Conservation (phyloP, 495 filamentous ascomycete species). For the Tuber brumale region DNA sequence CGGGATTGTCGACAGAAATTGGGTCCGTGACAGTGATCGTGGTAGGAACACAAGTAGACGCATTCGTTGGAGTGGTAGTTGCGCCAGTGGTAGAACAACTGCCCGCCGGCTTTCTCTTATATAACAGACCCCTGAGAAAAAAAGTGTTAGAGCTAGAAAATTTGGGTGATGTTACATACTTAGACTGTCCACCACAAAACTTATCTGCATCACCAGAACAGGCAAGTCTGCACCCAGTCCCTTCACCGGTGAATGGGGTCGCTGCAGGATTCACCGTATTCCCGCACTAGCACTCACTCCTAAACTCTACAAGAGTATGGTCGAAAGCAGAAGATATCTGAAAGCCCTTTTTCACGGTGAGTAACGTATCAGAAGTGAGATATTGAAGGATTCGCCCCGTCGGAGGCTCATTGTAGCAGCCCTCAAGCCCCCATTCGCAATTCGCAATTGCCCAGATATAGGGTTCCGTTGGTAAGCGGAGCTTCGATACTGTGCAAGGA, state of each 20-base stretch:
- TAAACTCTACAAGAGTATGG: conserved; percentile 19
- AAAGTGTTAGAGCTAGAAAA: not conserved
- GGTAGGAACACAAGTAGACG: conserved; percentile 12
- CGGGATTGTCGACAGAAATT: not conserved
- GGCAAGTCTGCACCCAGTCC: conserved; percentile 26
- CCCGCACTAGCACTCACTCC: conserved; percentile 29
- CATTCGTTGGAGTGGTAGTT: conserved; percentile 2
- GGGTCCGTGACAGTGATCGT: conserved; percentile 2
- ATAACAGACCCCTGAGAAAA: conserved; percentile 14
- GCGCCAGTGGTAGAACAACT: conserved; percentile 9
- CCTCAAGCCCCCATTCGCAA: conserved; percentile 18
- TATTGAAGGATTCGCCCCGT: conserved; percentile 3
- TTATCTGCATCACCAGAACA: conserved; percentile 10
- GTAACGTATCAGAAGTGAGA: not conserved
- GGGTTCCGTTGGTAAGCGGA: conserved; percentile 12
- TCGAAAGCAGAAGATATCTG: conserved; percentile 5
- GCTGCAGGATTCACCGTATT: not conserved
- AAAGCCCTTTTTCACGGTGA: conserved; percentile 20
- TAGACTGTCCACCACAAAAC: conserved; percentile 18
- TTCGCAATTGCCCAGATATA: conserved; percentile 16
- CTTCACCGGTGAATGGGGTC: conserved; percentile 12
- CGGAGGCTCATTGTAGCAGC: conserved; percentile 14
- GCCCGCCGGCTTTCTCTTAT: conserved; percentile 11
- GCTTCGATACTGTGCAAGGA: too few species aligned
- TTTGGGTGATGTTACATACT: conserved; percentile 7